Evolutionary conservation across 495 filamentous ascomycete genomes (phyloP).

Genomic region (Recurvomyces mirabilis): DNA sequence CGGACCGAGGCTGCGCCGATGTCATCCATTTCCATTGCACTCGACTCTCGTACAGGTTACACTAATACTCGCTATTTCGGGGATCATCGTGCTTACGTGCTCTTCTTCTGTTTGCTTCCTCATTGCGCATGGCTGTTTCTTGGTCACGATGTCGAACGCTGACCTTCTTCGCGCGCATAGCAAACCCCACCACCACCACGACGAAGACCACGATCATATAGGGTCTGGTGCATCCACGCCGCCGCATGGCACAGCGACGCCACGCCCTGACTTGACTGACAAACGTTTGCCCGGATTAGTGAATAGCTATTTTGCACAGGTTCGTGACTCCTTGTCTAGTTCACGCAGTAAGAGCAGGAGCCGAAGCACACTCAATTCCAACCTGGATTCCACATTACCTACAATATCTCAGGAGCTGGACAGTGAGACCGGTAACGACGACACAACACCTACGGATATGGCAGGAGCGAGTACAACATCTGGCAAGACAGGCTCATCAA

Average conservation of each 20-base stretch:
- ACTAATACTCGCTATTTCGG: no score
- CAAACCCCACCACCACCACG: constrained; percentile 42
- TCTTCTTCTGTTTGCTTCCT: no score
- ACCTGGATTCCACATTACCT: constrained; percentile 26
- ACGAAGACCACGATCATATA: constrained; percentile 65
- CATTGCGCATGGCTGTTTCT: neutral
- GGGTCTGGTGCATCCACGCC: constrained; percentile 68
- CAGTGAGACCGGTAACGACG: constrained; percentile 7
- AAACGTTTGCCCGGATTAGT: constrained; percentile 84
- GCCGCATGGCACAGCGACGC: constrained; percentile 51
- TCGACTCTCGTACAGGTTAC: no score
- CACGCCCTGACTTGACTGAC: constrained; percentile 77
- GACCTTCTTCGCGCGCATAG: constrained; percentile 20
- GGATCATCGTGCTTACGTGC: no score
- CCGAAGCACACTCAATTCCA: constrained; percentile 19
- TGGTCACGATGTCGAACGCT: constrained; percentile 23
- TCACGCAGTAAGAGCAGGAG: constrained; percentile 24
- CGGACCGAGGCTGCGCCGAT: no score
- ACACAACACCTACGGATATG: neutral
- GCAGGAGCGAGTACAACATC: no score
- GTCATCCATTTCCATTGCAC: no score
- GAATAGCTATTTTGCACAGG: constrained; percentile 89
- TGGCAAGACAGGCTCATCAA: no score
- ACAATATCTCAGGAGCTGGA: constrained; percentile 8
- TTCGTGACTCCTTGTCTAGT: constrained; percentile 52